These are phyloP conservation scores for Pichia gijzeniarum DNA, from an alignment of 805 yeast genomes.

Conservation along the genomic window DNA sequence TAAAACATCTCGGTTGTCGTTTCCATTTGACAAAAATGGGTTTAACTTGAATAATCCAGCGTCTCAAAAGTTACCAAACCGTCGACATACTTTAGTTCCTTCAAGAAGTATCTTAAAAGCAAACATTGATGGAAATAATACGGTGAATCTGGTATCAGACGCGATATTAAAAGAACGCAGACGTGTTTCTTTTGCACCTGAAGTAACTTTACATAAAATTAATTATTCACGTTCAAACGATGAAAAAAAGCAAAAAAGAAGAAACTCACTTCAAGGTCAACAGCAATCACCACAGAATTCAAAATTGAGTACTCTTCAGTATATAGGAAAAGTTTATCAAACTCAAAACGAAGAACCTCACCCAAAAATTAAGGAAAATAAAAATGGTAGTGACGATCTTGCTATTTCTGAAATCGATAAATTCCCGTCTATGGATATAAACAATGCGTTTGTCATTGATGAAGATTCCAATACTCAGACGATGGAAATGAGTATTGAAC, in stretches of 20 bases:
- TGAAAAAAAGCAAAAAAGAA: slow-evolving; percentile 7
- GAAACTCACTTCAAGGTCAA: slow-evolving; percentile 6
- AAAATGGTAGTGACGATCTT: too few relatives aligned
- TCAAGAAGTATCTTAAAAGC: slow-evolving; percentile 35
- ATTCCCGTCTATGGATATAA: slow-evolving; percentile 2
- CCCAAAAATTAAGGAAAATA: neutral
- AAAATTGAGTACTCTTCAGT: slow-evolving; percentile 6
- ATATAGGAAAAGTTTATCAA: slow-evolving; percentile 4
- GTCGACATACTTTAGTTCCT: slow-evolving; percentile 34
- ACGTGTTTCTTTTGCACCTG: slow-evolving; percentile 74
- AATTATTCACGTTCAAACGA: slow-evolving; percentile 9
- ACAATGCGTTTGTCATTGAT: slow-evolving; percentile 14
- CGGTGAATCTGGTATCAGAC: slow-evolving; percentile 33
- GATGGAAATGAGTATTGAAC: slow-evolving; percentile 24
- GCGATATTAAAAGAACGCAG: slow-evolving; percentile 30
- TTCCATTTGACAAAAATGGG: neutral
- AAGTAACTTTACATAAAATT: slow-evolving; percentile 54
- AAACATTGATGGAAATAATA: slow-evolving; percentile 27
- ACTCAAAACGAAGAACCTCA: neutral
- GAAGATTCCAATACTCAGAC: slow-evolving; percentile 23
- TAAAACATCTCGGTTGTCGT: slow-evolving; percentile 2
- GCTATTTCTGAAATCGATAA: neutral
- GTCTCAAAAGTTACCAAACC: slow-evolving; percentile 9
- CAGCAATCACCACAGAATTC: neutral
- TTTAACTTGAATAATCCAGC: neutral